These are phyloP conservation scores for Globisporangium orthogonon DNA, from an alignment of 352 stramenopile species.

Conservation along the genomic window DNA sequence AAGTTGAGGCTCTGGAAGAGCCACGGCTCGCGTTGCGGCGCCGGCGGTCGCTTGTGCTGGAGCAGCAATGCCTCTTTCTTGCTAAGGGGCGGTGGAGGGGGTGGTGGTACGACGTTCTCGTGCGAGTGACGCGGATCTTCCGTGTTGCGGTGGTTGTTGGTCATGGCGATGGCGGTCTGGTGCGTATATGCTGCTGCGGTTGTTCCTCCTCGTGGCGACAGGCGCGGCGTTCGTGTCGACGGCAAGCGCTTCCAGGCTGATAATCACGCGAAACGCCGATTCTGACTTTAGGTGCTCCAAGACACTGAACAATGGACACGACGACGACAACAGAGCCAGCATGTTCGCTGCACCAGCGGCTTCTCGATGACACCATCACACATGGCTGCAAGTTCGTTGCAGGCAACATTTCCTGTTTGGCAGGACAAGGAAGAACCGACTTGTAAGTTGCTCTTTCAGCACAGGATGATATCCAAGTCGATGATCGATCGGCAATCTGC, in stretches of 20 bases:
- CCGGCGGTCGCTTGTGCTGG: constrained; percentile 17
- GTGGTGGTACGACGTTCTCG: not conserved
- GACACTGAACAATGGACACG: too few species aligned
- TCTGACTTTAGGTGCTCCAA: not conserved
- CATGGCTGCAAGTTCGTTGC: too few species aligned
- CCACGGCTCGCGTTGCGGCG: constrained; percentile 42
- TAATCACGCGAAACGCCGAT: not conserved
- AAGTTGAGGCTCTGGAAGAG: constrained; percentile 63
- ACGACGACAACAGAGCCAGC: too few species aligned
- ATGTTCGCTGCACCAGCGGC: too few species aligned
- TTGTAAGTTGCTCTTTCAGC: too few species aligned
- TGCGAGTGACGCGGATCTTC: not conserved
- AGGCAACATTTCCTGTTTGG: too few species aligned
- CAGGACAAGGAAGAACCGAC: too few species aligned
- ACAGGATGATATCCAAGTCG: too few species aligned
- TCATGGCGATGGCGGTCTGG: not conserved
- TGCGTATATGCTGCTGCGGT: not conserved
- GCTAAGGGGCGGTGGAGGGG: not conserved
- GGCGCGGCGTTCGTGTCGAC: not conserved
- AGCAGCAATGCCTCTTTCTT: constrained; percentile 25
- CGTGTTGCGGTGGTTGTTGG: constrained; percentile 1
- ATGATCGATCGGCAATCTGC: not conserved
- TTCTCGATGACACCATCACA: too few species aligned
- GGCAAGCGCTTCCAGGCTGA: not conserved
- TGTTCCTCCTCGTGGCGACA: too few species aligned